Conservation (phyloP, 495 filamentous ascomycete genomes). For the Hypoxylon intermedium region DNA sequence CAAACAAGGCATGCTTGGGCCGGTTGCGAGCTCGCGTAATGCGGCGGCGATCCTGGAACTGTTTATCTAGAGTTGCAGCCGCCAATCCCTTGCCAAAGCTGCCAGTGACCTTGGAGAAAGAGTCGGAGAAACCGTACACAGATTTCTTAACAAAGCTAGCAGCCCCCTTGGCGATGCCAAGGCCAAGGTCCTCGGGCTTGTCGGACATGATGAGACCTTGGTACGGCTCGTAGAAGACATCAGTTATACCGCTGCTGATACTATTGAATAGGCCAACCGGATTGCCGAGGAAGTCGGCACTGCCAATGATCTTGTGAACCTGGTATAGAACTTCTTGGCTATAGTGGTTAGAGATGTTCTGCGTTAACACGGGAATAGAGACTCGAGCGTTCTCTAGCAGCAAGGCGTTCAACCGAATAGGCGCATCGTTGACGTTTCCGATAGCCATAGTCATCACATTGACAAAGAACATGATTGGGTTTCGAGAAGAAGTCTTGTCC, state of each 20-base stretch:
- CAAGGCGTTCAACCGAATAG: conserved; percentile 87
- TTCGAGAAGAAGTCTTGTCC: conserved; percentile 85
- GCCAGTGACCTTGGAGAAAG: conserved; percentile 94
- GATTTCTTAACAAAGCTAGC: conserved; percentile 98
- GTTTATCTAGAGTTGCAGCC: conserved; percentile 94
- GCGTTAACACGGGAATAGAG: conserved; percentile 79
- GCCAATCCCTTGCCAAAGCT: conserved; percentile 95
- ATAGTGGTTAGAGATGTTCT: conserved; percentile 90
- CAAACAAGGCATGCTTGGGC: conserved; percentile 95
- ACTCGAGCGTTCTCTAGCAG: conserved; percentile 96
- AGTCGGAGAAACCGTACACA: conserved; percentile 94
- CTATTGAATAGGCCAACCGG: conserved; percentile 98
- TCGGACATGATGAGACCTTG: conserved; percentile 98
- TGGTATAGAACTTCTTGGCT: conserved; percentile 95
- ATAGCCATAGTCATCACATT: conserved; percentile 99
- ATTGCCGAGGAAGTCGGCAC: conserved; percentile 98
- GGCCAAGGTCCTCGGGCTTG: conserved; percentile 87
- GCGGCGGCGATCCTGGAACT: conserved; percentile 94
- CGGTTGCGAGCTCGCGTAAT: conserved; percentile 93
- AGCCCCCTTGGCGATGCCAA: conserved; percentile 94
- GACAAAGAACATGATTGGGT: conserved; percentile 96
- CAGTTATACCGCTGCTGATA: conserved; percentile 92
- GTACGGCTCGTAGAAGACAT: conserved; percentile 99
- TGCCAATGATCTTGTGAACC: conserved; percentile 94
- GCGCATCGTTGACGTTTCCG: conserved; percentile 97